Percentiles rank a stretch among this genome's conserved stretches.
phyloP scores from a whole-genome alignment of 805 yeast species.

The Candida patagonica region DNA sequence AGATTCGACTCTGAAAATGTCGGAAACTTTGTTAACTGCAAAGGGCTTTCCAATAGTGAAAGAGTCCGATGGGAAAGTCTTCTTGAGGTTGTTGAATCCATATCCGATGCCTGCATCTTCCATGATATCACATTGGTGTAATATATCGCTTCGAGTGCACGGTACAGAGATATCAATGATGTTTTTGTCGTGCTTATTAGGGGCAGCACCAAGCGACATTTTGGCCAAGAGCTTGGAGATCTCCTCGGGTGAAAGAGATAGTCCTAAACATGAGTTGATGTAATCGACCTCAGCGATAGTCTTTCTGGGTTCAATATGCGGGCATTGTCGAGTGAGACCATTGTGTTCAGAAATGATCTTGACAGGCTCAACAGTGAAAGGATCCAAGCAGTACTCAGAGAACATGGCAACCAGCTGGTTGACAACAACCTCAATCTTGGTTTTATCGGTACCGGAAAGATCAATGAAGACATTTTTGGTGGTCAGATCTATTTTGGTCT shows the following conservation, averaged over 20 bases:
- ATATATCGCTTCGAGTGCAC: constrained; percentile 87
- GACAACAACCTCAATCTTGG: constrained; percentile 88
- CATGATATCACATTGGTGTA: constrained; percentile 97
- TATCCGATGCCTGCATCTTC: constrained; percentile 97
- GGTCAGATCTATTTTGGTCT: constrained; percentile 73
- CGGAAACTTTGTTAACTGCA: constrained; percentile 84
- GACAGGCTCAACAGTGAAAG: constrained; percentile 86
- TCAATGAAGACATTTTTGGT: constrained; percentile 89
- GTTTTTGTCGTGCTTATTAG: constrained; percentile 38
- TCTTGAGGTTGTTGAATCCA: constrained; percentile 82
- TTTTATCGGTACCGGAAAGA: constrained; percentile 88
- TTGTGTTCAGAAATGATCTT: constrained; percentile 77
- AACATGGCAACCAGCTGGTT: constrained; percentile 94
- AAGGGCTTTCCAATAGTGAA: constrained; percentile 75
- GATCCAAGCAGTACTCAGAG: constrained; percentile 70
- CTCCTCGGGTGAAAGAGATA: constrained; percentile 57
- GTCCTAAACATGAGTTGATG: constrained; percentile 90
- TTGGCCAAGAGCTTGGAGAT: constrained; percentile 59
- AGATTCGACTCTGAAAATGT: constrained; percentile 80
- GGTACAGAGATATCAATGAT: constrained; percentile 67
- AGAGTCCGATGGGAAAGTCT: constrained; percentile 71
- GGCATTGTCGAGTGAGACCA: constrained; percentile 63
- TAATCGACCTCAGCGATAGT: constrained; percentile 70
- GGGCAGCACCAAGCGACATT: constrained; percentile 69
- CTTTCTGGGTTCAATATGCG: constrained; percentile 57